Conservation (phyloP, 192 early-diverging fungal genomes). For the Linnemannia elongata region DNA sequence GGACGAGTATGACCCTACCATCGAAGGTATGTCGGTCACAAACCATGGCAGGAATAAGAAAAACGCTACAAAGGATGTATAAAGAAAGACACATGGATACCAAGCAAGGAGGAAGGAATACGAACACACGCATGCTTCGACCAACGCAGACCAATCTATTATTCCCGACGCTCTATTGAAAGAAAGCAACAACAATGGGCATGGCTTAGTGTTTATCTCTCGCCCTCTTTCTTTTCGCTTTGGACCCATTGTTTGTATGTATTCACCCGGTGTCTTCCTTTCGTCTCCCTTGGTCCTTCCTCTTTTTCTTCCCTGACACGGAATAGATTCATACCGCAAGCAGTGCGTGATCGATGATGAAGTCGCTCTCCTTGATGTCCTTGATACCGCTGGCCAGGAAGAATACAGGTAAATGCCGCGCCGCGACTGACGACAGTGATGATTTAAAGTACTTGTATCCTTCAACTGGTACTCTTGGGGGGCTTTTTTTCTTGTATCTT, state of each 20-base stretch:
- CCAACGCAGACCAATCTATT: background rate
- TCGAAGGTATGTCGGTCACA: slow-evolving; percentile 74
- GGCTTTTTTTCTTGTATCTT: background rate
- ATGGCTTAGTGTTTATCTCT: background rate
- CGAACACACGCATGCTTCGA: background rate
- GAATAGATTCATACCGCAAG: slow-evolving; percentile 93
- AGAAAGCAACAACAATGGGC: background rate
- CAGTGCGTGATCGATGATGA: slow-evolving; percentile 94
- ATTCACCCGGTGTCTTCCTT: background rate
- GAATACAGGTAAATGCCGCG: slow-evolving; percentile 80
- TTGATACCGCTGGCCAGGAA: slow-evolving; percentile 97
- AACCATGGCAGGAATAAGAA: background rate
- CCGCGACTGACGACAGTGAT: background rate
- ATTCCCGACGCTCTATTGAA: background rate
- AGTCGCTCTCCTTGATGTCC: slow-evolving; percentile 89
- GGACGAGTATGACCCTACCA: slow-evolving; percentile 96
- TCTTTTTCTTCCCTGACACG: slow-evolving; percentile 8
- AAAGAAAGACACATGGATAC: slow-evolving; percentile 3
- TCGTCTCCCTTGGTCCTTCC: background rate
- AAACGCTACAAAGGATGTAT: background rate
- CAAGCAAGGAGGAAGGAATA: background rate
- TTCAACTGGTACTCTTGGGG: background rate
- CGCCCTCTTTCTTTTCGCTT: background rate
- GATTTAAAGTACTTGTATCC: slow-evolving; percentile 1
- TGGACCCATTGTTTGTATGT: slow-evolving; percentile 3